phyloP scores from a whole-genome alignment of 306 rosid species.

The Acacia crassicarpa region DNA sequence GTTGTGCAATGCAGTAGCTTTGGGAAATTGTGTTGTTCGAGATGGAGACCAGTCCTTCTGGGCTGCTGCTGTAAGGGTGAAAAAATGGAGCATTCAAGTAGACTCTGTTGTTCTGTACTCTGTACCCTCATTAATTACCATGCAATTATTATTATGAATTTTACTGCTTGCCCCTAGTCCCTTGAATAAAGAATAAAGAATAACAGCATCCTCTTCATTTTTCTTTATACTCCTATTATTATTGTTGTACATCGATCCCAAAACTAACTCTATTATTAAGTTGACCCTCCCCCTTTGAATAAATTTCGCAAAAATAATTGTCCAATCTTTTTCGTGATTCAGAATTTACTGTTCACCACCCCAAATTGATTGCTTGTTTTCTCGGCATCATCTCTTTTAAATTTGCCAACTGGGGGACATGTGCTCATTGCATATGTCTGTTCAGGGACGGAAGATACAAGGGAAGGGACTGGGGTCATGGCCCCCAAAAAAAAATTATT shows the following conservation, averaged over 20 bases:
- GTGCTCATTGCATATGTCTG: constrained; percentile 24
- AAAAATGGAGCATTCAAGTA: constrained; percentile 26
- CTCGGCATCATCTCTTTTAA: not conserved
- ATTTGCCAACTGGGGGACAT: constrained; percentile 7
- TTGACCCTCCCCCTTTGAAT: not conserved
- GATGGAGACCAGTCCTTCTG: constrained; percentile 33
- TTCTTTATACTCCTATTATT: not conserved
- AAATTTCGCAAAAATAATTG: not conserved
- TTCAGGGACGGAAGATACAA: no score
- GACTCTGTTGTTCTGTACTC: not conserved
- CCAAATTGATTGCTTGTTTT: not conserved
- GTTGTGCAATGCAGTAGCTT: constrained; percentile 17
- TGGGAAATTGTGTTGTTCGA: constrained; percentile 51
- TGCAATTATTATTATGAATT: constrained; percentile 23
- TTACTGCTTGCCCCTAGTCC: not conserved
- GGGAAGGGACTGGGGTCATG: no score
- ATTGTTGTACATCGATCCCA: constrained; percentile 52
- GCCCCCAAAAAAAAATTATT: no score
- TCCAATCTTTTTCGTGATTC: not conserved
- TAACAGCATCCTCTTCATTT: constrained; percentile 27
- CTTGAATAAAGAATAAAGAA: not conserved
- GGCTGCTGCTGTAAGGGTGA: constrained; percentile 22
- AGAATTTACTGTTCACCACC: not conserved
- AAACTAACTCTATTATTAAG: constrained; percentile 2
- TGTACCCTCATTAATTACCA: constrained; percentile 28